These are phyloP conservation scores for Trifolium repens DNA, from an alignment of 306 rosid genomes.

Conservation along the genomic window DNA sequence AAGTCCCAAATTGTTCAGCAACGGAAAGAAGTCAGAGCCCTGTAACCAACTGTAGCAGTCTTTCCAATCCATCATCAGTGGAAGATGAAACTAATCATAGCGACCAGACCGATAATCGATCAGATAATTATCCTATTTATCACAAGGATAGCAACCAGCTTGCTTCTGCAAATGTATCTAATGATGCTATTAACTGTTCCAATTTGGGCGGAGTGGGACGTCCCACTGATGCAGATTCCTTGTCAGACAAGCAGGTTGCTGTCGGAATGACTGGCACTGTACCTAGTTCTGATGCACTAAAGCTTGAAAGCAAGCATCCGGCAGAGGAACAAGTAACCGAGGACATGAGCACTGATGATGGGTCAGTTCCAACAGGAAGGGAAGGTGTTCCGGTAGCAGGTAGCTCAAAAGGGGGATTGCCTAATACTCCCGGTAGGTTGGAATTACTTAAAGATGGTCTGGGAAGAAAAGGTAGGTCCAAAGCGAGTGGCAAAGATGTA, in stretches of 20 bases:
- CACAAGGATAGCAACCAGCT: conserved; percentile 60
- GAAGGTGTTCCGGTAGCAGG: conserved; percentile 62
- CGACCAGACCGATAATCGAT: conserved; percentile 64
- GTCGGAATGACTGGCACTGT: conserved; percentile 40
- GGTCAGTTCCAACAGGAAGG: conserved; percentile 60
- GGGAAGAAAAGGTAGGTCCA: conserved; percentile 70
- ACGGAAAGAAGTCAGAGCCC: conserved; percentile 89
- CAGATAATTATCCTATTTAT: conserved; percentile 55
- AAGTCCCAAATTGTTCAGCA: conserved; percentile 59
- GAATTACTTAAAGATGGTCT: conserved; percentile 70
- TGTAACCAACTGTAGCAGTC: conserved; percentile 83
- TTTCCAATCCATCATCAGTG: conserved; percentile 93
- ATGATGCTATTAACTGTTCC: conserved; percentile 55
- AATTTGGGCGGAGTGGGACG: conserved; percentile 46
- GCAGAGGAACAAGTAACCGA: conserved; percentile 58
- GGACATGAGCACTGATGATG: conserved; percentile 68
- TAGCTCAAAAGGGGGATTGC: conserved; percentile 73
- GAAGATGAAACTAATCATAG: conserved; percentile 88
- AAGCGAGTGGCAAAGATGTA: conserved; percentile 65
- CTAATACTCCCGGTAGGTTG: conserved; percentile 81
- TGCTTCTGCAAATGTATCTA: conserved; percentile 51
- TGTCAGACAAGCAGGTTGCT: conserved; percentile 63
- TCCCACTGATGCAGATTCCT: conserved; percentile 55
- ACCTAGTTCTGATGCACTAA: conserved; percentile 54
- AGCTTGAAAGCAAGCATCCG: conserved; percentile 56